A percentile compares a stretch with the other conserved stretches of the same genome.
These are phyloP conservation scores for Haplosporangium sp. DNA, from an alignment of 371 early-diverging fungal genomes.

Conservation along the genomic window DNA sequence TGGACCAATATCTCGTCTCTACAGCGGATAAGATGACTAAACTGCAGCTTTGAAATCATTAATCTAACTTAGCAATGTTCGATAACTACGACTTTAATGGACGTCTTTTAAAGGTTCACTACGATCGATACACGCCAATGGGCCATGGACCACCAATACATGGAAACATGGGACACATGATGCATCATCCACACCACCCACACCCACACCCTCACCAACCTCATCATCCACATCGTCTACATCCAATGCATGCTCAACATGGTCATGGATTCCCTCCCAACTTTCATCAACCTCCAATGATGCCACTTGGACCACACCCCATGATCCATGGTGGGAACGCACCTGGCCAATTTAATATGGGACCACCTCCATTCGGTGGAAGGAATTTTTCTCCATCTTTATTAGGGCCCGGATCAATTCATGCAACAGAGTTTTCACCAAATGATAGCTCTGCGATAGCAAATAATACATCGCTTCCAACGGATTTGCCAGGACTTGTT, in stretches of 20 bases:
- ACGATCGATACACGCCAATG: slow-evolving; percentile 58
- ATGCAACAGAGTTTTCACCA: slow-evolving; percentile 13
- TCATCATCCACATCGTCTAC: slow-evolving; percentile 28
- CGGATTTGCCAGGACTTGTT: slow-evolving; percentile 3
- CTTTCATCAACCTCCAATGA: slow-evolving; percentile 45
- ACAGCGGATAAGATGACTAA: no score
- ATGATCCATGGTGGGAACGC: slow-evolving; percentile 20
- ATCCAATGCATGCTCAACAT: slow-evolving; percentile 36
- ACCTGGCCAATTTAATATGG: slow-evolving; percentile 36
- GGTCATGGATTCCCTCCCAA: slow-evolving; percentile 37
- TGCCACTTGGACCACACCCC: slow-evolving; percentile 37
- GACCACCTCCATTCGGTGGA: slow-evolving; percentile 24
- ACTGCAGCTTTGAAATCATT: no score
- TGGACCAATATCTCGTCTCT: no score
- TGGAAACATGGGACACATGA: slow-evolving; percentile 46
- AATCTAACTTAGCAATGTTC: slow-evolving; percentile 52
- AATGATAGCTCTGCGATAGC: slow-evolving; percentile 7
- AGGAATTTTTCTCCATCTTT: slow-evolving; percentile 24
- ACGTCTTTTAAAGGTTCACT: slow-evolving; percentile 60
- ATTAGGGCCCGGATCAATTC: slow-evolving; percentile 14
- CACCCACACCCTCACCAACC: slow-evolving; percentile 29
- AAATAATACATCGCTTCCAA: background rate
- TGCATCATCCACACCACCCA: slow-evolving; percentile 38
- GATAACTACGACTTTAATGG: slow-evolving; percentile 61
- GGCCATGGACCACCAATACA: slow-evolving; percentile 40